Evolutionary conservation across 2,329 filamentous ascomycete species (phyloP), one percentile per base, ranked within the genome.

Genomic region (Beauveria rudraprayagi): DNA sequence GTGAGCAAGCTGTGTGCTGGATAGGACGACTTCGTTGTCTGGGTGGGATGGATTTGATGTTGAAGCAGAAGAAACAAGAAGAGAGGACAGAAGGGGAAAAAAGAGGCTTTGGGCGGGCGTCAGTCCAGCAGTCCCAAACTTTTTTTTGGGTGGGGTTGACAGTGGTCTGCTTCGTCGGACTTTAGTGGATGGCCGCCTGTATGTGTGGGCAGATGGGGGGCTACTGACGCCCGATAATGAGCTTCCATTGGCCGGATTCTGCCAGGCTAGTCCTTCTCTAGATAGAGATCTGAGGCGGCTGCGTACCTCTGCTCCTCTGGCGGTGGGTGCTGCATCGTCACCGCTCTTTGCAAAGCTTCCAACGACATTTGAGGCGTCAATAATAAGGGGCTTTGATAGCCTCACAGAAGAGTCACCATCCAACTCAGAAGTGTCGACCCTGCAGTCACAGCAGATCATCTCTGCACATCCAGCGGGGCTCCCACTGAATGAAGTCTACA

Each of bases 11-110:
- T 28, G 17, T 54, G 26, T 55, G 50, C 58, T 46, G 17, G 16
- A 55, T 37, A 62, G 61, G 41, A 44, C 50, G 61, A 62, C 61
- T 62, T 62, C 61, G 61, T 62, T 55, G 61, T 62, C 61, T 62
- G 17, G 37, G 46, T 37, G 48, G 34, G 41, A 30, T 63, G 28
- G 47, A 44, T 16, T 62, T 56, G 61, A 43, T 51, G 50, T 41
- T 56, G 51, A 58, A 61, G 64, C 61, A 64, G 61, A 44, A 65
- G 40, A n/a, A 37, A 30, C n/a, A 26, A 28, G 55, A 56, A 56
- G 62, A 37, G 19, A 30, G 28, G 48, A 52, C 54, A 58, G 54
- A 44, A 51, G 58, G 47, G 57, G 48, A 58, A 61, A 56, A 52
- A 51, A 55, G 47, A 59, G 47, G 56, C 56, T 8, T 40, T 41